A percentile compares a stretch with the other conserved stretches of the same genome.
Conservation (phyloP, 495 filamentous ascomycete genomes). For the Penicillium ochrochloron region DNA sequence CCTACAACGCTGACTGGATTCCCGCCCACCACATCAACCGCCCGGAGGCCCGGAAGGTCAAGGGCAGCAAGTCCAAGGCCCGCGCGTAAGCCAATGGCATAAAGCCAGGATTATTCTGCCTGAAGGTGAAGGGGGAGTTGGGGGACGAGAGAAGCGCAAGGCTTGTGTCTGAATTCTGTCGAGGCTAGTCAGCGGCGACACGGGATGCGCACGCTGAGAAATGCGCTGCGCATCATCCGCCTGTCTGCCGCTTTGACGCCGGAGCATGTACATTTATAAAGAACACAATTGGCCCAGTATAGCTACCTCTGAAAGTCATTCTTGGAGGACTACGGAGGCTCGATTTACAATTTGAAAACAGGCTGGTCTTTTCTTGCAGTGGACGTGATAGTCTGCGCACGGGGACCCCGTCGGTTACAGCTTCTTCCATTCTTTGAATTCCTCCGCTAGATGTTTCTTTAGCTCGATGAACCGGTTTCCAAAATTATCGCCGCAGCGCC, state of each 20-base stretch:
- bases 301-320: constrained; percentile 11
- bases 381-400: constrained; percentile 18
- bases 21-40: constrained; percentile 88
- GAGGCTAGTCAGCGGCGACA: constrained; percentile 8
- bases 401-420: constrained; percentile 47
- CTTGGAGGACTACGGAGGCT: constrained; percentile 12
- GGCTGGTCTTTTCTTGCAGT: constrained; percentile 16
- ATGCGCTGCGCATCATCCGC: constrained; percentile 28
- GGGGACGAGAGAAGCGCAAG: constrained; percentile 16
- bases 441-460: constrained; percentile 78
- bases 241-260: constrained; percentile 24
- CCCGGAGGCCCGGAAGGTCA: constrained; percentile 78
- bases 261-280: constrained; percentile 42
- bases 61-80: constrained; percentile 67
- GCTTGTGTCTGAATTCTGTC: constrained; percentile 16
- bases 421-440: constrained; percentile 82
- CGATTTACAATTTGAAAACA: constrained; percentile 21
- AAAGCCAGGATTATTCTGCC: constrained; percentile 10
- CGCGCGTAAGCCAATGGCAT: constrained; percentile 36
- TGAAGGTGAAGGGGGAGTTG: constrained; percentile 7
- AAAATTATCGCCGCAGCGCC: constrained; percentile 82
- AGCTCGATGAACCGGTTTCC: constrained; percentile 70
- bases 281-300: constrained; percentile 16
- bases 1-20: constrained; percentile 96
- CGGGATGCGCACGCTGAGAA: constrained; percentile 31